These are phyloP conservation scores for Zymoseptoria passerinii DNA, from an alignment of 2,329 filamentous ascomycete species.

Conservation along the genomic window DNA sequence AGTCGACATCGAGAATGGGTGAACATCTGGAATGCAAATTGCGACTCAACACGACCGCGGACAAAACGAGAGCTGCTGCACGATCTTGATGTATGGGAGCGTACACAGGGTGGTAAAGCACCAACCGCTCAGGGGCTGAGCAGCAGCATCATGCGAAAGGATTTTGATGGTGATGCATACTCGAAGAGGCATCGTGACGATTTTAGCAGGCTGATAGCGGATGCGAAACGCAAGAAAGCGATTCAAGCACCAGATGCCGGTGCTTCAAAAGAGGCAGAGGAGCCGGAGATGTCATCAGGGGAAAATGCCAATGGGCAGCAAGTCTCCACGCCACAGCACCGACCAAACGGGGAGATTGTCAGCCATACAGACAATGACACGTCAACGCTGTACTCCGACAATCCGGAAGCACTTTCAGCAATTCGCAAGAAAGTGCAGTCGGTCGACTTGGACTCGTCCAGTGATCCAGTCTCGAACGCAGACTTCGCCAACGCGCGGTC, in stretches of 20 bases:
- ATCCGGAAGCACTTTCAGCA: conserved; percentile 19
- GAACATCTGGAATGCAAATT: conserved; percentile 95
- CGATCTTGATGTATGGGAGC: conserved; percentile 81
- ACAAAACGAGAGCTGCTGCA: conserved; percentile 61
- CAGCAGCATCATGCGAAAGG: conserved; percentile 64
- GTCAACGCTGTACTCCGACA: conserved; percentile 18
- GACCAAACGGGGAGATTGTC: neutral
- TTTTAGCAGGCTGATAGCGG: conserved; percentile 72
- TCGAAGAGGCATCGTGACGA: conserved; percentile 61
- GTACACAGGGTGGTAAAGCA: conserved; percentile 61
- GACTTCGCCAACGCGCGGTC: conserved; percentile 10
- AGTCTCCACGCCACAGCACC: neutral
- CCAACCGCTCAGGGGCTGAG: conserved; percentile 33
- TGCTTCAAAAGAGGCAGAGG: conserved; percentile 8
- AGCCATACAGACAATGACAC: neutral
- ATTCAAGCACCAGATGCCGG: conserved; percentile 13
- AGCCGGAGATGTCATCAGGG: neutral
- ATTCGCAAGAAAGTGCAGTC: conserved; percentile 22
- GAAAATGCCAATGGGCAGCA: neutral
- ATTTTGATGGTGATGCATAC: conserved; percentile 77
- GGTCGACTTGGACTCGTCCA: conserved; percentile 14
- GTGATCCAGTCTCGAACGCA: conserved; percentile 17
- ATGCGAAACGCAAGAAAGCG: conserved; percentile 53
- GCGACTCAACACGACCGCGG: conserved; percentile 69
- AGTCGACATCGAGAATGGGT: conserved; percentile 85